Conservation (phyloP, 768 basidiomycete genomes). For the Boletus rubropictus region DNA sequence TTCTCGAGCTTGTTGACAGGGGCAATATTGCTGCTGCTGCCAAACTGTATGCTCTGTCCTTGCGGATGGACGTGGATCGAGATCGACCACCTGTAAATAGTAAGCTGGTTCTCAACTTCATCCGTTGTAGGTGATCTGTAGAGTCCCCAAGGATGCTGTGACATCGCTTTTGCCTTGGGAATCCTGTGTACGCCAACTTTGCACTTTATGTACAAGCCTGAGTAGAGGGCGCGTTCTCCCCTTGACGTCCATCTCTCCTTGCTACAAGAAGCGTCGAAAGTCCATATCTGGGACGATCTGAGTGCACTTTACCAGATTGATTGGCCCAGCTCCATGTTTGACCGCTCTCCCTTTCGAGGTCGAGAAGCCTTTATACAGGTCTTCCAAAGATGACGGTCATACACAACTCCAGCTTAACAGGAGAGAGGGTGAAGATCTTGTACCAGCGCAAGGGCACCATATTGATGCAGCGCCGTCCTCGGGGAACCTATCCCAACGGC, state of each 20-base stretch:
- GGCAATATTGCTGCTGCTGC: not conserved
- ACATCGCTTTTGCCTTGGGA: not conserved
- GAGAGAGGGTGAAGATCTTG: not conserved
- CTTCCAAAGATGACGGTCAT: slow-evolving; percentile 6
- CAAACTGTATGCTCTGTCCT: not conserved
- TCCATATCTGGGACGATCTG: slow-evolving; percentile 5
- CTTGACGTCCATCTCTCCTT: not conserved
- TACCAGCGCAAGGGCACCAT: not conserved
- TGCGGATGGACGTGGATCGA: not conserved
- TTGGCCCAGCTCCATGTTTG: slow-evolving; percentile 4
- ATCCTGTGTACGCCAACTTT: slow-evolving; percentile 2
- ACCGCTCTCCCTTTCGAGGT: not conserved
- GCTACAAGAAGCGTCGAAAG: not conserved
- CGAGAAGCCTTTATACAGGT: not conserved
- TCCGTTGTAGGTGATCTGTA: not conserved
- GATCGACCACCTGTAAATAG: not conserved
- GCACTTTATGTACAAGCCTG: not conserved
- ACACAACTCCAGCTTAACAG: slow-evolving; percentile 2
- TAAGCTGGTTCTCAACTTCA: not conserved
- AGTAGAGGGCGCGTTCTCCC: not conserved
- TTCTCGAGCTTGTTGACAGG: slow-evolving; percentile 1
- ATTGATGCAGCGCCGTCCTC: slow-evolving; percentile 9
- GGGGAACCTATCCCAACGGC: slow-evolving; percentile 5
- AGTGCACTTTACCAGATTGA: slow-evolving; percentile 8
- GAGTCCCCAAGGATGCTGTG: not conserved